These are phyloP conservation scores for Phytophthora citricola DNA, from an alignment of 352 stramenopile species.

Conservation along the genomic window DNA sequence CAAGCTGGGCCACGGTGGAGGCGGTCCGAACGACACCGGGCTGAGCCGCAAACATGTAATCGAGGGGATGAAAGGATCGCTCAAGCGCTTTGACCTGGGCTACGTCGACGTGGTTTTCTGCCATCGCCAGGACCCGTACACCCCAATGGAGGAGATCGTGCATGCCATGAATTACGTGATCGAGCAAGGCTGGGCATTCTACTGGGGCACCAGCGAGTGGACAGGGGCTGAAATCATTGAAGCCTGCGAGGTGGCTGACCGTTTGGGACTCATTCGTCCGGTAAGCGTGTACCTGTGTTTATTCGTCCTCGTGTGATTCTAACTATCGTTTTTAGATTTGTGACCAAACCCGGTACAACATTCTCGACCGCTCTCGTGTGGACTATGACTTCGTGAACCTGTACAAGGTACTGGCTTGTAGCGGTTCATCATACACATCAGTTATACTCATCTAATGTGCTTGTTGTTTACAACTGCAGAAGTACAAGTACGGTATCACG, in stretches of 20 bases:
- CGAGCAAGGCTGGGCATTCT: constrained; percentile 63
- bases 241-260: constrained; percentile 53
- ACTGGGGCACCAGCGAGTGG: constrained; percentile 84
- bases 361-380: constrained; percentile 67
- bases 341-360: constrained; percentile 80
- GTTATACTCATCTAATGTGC: not conserved
- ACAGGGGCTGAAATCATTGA: constrained; percentile 58
- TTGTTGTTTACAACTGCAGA: constrained; percentile 29
- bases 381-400: constrained; percentile 73
- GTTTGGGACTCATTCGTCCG: constrained; percentile 50
- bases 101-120: constrained; percentile 78
- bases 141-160: constrained; percentile 71
- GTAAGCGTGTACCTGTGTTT: constrained; percentile 27
- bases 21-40: constrained; percentile 26
- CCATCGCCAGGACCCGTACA: constrained; percentile 66
- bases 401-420: constrained; percentile 34
- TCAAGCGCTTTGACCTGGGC: constrained; percentile 58
- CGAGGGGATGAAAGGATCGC: constrained; percentile 54
- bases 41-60: constrained; percentile 61
- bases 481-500: constrained; percentile 74
- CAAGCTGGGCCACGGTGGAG: constrained; percentile 8
- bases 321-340: constrained; percentile 25
- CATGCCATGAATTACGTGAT: constrained; percentile 80
- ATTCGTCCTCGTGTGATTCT: not conserved
- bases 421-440: constrained; percentile 8